phyloP scores from a whole-genome alignment of 2,329 filamentous ascomycete genomes.

The Fonsecaea monophora region DNA sequence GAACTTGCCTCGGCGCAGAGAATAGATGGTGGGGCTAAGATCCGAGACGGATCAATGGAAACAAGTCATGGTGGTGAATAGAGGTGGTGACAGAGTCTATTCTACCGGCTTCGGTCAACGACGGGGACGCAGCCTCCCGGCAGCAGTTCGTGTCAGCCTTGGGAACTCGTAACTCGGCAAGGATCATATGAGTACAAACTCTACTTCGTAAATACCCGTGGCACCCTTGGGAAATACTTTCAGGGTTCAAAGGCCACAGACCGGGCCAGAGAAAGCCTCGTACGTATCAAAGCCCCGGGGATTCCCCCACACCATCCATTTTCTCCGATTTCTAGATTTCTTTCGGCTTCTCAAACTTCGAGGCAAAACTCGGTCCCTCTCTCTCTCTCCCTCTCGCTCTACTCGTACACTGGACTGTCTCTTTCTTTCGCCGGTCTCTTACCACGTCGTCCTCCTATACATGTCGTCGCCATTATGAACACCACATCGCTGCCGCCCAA shows the following conservation, averaged over 20 bases:
- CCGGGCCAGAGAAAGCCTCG: background rate
- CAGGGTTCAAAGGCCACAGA: too few species aligned
- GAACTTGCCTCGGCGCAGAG: background rate
- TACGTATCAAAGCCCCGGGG: background rate
- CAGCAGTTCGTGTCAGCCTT: conserved; percentile 2
- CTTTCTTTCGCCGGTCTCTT: conserved; percentile 1
- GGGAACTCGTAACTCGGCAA: background rate
- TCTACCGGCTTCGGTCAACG: conserved; percentile 1
- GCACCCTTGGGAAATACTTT: too few species aligned
- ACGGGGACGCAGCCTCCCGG: background rate
- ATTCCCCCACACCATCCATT: conserved; percentile 3
- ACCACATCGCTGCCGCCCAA: conserved; percentile 40
- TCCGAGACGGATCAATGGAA: background rate
- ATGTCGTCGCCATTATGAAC: conserved; percentile 32
- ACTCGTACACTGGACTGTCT: background rate
- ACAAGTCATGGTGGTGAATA: background rate
- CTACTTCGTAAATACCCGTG: too few species aligned
- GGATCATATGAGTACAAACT: too few species aligned
- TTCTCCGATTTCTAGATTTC: conserved; percentile 11
- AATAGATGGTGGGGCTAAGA: background rate
- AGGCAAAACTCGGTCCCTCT: background rate
- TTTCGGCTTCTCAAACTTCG: background rate
- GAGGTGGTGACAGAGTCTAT: background rate
- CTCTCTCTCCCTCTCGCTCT: conserved; percentile 1
- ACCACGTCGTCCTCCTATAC: conserved; percentile 5